Evolutionary conservation across 2,329 filamentous ascomycete species (phyloP).

Genomic region (Arthrocladium fulminans): DNA sequence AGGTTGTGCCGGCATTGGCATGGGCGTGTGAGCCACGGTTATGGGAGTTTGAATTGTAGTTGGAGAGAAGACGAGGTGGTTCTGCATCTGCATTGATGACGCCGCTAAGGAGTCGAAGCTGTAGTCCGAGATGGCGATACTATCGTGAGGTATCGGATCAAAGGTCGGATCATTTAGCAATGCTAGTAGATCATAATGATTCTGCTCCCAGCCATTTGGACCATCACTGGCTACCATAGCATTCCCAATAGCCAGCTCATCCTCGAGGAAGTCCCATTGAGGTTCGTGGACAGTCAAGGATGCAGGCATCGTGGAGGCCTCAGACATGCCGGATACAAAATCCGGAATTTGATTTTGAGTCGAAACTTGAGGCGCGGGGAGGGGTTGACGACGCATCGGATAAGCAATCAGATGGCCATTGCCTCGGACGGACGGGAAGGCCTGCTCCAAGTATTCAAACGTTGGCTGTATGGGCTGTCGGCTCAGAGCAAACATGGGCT

Average conservation of each 20-base stretch:
- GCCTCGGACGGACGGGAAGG: background rate
- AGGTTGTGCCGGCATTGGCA: too few relatives aligned
- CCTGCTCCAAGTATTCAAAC: background rate
- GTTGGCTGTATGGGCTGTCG: background rate
- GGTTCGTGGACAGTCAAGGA: background rate
- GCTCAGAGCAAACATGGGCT: slow-evolving; percentile 12
- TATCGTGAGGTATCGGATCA: background rate
- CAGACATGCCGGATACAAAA: background rate
- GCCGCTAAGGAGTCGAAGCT: background rate
- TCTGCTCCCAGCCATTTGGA: slow-evolving; percentile 1
- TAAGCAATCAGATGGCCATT: background rate
- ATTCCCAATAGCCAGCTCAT: background rate
- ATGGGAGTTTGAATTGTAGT: too few relatives aligned
- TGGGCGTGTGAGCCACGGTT: too few relatives aligned
- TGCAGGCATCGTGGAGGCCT: background rate
- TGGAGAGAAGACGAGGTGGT: too few relatives aligned
- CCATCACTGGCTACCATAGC: slow-evolving; percentile 4
- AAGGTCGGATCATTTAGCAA: background rate
- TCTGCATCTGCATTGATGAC: too few relatives aligned
- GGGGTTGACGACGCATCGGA: background rate
- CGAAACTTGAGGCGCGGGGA: background rate
- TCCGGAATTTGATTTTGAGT: background rate
- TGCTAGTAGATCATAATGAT: background rate
- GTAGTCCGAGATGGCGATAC: background rate
- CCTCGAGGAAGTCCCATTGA: background rate